Evolutionary conservation across 1,284 basidiomycete genomes (phyloP).

Genomic region (Lentinula novae-zelandiae): DNA sequence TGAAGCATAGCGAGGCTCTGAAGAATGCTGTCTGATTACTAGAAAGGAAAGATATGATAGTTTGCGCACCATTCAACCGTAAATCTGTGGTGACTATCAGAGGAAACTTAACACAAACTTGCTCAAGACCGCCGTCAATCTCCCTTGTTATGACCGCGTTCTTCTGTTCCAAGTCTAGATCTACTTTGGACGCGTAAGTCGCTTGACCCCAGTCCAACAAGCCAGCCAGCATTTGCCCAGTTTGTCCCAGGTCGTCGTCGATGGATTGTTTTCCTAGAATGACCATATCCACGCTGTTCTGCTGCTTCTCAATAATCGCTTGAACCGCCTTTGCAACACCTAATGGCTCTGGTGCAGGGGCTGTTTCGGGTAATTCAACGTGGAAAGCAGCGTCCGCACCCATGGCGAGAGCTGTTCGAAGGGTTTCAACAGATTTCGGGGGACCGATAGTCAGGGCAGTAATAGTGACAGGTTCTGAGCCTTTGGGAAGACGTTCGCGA

Average conservation of each 20-base stretch:
- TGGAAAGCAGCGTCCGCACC: slow-evolving; percentile 94
- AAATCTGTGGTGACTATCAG: slow-evolving; percentile 93
- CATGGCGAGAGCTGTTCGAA: slow-evolving; percentile 97
- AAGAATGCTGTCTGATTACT: not conserved
- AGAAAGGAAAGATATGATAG: not conserved
- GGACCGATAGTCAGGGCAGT: slow-evolving; percentile 93
- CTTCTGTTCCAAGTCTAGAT: slow-evolving; percentile 68
- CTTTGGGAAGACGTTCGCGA: slow-evolving; percentile 77
- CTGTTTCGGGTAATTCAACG: slow-evolving; percentile 77
- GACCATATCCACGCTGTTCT: slow-evolving; percentile 77
- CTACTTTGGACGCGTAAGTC: slow-evolving; percentile 91
- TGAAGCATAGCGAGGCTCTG: slow-evolving; percentile 92
- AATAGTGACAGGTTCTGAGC: slow-evolving; percentile 48
- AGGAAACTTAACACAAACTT: slow-evolving; percentile 80
- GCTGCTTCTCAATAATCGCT: slow-evolving; percentile 71
- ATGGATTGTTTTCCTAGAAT: slow-evolving; percentile 99
- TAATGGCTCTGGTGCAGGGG: slow-evolving; percentile 77
- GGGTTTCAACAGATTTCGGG: slow-evolving; percentile 84
- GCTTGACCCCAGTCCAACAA: slow-evolving; percentile 93
- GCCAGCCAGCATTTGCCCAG: slow-evolving; percentile 97
- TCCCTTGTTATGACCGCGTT: slow-evolving; percentile 81
- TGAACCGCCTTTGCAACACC: slow-evolving; percentile 84
- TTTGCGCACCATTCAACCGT: slow-evolving; percentile 61
- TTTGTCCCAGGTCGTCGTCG: slow-evolving; percentile 96
- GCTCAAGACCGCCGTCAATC: slow-evolving; percentile 93